Conservation (phyloP, 139 green algal genomes). For the Yamagishiella unicocca region DNA sequence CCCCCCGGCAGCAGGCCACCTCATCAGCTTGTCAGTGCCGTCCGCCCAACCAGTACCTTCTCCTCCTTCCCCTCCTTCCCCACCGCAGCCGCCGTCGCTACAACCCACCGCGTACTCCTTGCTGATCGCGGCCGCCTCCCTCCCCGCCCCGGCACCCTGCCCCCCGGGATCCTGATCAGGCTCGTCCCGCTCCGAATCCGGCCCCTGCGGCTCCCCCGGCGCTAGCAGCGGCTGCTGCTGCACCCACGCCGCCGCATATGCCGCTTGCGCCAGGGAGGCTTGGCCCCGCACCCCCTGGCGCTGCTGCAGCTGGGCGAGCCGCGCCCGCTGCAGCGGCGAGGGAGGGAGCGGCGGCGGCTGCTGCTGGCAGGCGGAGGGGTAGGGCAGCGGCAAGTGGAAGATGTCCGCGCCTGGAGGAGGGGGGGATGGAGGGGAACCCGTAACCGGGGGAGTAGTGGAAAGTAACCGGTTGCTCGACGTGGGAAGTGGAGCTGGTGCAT, state of each 20-base stretch:
- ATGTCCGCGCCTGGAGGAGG: conserved; percentile 9
- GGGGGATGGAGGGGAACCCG: neutral
- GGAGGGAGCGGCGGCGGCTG: neutral
- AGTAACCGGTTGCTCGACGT: too few relatives aligned
- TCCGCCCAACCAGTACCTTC: too few relatives aligned
- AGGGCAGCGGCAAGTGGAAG: conserved; percentile 29
- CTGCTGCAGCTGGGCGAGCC: conserved; percentile 4
- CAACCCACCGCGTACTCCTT: neutral
- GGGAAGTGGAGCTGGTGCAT: too few relatives aligned
- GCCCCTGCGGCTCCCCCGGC: neutral
- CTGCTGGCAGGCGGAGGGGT: conserved; percentile 24
- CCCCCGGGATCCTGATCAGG: neutral
- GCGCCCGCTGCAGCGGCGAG: neutral
- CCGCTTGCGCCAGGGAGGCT: conserved; percentile 30
- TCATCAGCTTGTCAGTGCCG: too few relatives aligned
- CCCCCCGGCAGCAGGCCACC: too few relatives aligned
- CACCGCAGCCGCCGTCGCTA: neutral
- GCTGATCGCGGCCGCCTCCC: neutral
- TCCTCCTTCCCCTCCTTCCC: neutral
- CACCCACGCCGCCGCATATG: conserved; percentile 1
- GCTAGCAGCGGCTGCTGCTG: neutral
- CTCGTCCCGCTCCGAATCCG: neutral
- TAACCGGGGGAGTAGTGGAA: too few relatives aligned
- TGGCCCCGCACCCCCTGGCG: conserved; percentile 16
- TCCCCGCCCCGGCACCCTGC: neutral